phyloP scores from a whole-genome alignment of 805 yeast species.

The Candida piceae region DNA sequence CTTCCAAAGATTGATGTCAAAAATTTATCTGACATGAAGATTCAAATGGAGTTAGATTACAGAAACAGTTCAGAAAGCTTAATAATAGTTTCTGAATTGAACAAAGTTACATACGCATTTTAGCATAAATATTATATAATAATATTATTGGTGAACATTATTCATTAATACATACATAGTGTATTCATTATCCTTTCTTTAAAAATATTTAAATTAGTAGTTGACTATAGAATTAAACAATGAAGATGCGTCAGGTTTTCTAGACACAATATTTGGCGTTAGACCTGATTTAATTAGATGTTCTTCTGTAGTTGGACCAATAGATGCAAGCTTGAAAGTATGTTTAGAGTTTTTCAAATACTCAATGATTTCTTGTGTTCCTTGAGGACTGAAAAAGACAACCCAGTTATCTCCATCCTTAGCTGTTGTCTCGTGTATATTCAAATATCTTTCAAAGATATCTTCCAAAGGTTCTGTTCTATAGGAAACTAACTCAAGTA shows the following conservation, averaged over 20 bases:
- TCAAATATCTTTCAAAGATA: slow-evolving; percentile 29
- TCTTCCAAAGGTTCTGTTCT: slow-evolving; percentile 52
- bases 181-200: too few relatives aligned
- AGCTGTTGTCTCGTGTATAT: slow-evolving; percentile 26
- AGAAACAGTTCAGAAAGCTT: slow-evolving; percentile 65
- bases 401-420: slow-evolving; percentile 49
- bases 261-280: slow-evolving; percentile 57
- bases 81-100: slow-evolving; percentile 65
- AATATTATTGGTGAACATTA: too few relatives aligned
- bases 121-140: slow-evolving; percentile 19
- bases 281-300: slow-evolving; percentile 52
- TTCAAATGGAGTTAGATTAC: slow-evolving; percentile 57
- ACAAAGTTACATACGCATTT: slow-evolving; percentile 56
- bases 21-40: slow-evolving; percentile 24
- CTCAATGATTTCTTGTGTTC: slow-evolving; percentile 59
- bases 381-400: slow-evolving; percentile 89
- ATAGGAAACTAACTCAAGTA: slow-evolving; percentile 64
- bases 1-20: slow-evolving; percentile 59
- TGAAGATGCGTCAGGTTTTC: slow-evolving; percentile 65
- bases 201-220: too few relatives aligned
- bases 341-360: slow-evolving; percentile 20
- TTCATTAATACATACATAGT: too few relatives aligned
- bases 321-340: slow-evolving; percentile 58
- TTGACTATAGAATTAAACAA: slow-evolving; percentile 38
- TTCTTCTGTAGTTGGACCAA: slow-evolving; percentile 87